phyloP scores from a whole-genome alignment of 1,139 yeast genomes.

The Geotrichum histeridarum region DNA sequence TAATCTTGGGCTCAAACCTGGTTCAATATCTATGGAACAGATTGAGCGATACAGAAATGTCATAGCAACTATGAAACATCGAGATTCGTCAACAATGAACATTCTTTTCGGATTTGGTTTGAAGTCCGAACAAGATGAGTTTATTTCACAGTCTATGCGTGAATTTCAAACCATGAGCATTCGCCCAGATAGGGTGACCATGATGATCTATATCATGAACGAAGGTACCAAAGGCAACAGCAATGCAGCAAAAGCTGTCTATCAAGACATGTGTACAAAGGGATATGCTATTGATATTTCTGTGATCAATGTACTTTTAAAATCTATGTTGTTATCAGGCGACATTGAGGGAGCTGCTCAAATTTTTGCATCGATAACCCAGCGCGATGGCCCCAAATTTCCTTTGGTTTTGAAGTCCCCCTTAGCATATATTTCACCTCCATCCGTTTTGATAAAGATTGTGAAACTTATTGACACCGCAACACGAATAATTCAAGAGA shows the following conservation, averaged over 20 bases:
- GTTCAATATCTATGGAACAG: conserved; percentile 5
- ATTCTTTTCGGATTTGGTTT: conserved; percentile 23
- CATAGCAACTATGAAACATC: conserved; percentile 7
- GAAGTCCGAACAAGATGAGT: conserved; percentile 15
- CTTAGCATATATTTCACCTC: background rate
- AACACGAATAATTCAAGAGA: conserved; percentile 6
- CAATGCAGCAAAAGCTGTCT: conserved; percentile 20
- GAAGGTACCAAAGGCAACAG: conserved; percentile 20
- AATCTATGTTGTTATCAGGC: conserved; percentile 20
- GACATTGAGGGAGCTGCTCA: conserved; percentile 19
- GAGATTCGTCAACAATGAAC: conserved; percentile 23
- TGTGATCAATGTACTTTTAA: conserved; percentile 20
- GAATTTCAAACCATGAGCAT: conserved; percentile 19
- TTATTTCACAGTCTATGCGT: conserved; percentile 17
- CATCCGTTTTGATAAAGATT: conserved; percentile 5
- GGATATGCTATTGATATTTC: conserved; percentile 22
- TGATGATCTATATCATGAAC: conserved; percentile 22
- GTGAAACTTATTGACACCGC: conserved; percentile 14
- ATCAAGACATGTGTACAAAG: conserved; percentile 16
- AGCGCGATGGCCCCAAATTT: background rate
- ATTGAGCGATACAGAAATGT: conserved; percentile 17
- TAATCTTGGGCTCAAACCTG: conserved; percentile 2
- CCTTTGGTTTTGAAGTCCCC: background rate
- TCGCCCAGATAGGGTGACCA: conserved; percentile 25
- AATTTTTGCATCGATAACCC: conserved; percentile 8